These are phyloP conservation scores for Vicia sativa DNA, from an alignment of 306 rosid genomes.

Conservation along the genomic window DNA sequence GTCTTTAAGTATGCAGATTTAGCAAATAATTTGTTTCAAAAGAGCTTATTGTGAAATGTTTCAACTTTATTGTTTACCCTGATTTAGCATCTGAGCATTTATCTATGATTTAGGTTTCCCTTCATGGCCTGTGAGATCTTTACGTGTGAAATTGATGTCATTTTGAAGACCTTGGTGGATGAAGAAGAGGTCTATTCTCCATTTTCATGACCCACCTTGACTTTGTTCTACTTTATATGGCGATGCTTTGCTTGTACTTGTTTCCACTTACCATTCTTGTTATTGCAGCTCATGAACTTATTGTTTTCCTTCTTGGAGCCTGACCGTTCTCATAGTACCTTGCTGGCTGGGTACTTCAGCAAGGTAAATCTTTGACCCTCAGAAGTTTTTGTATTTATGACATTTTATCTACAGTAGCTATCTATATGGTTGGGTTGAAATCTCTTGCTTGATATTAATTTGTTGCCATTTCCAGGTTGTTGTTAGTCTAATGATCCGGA, in stretches of 20 bases:
- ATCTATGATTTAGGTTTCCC: constrained; percentile 71
- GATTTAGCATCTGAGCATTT: constrained; percentile 36
- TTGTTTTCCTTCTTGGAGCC: constrained; percentile 94
- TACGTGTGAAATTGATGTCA: constrained; percentile 98
- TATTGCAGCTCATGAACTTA: constrained; percentile 84
- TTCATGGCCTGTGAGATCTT: constrained; percentile 95
- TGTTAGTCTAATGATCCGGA: constrained; percentile 88
- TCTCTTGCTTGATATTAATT: constrained; percentile 24
- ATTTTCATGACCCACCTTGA: constrained; percentile 15
- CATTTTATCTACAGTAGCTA: constrained; percentile 2
- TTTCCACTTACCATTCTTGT: constrained; percentile 27
- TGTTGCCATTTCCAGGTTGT: constrained; percentile 63
- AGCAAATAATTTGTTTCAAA: constrained; percentile 19
- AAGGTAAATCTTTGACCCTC: constrained; percentile 60
- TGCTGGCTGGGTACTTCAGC: constrained; percentile 93
- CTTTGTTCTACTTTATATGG: not conserved
- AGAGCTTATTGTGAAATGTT: not conserved
- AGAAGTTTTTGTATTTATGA: constrained; percentile 23
- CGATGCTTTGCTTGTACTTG: constrained; percentile 14
- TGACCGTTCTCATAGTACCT: constrained; percentile 70
- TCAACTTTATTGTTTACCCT: not conserved
- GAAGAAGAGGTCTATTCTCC: constrained; percentile 78
- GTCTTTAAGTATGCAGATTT: constrained; percentile 70
- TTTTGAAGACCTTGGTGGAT: constrained; percentile 93
- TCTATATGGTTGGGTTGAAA: constrained; percentile 26